A percentile compares a stretch with the other conserved stretches of the same genome.
These are phyloP conservation scores for Colletotrichum sansevieriae DNA, from an alignment of 2,329 filamentous ascomycete genomes.

Conservation along the genomic window DNA sequence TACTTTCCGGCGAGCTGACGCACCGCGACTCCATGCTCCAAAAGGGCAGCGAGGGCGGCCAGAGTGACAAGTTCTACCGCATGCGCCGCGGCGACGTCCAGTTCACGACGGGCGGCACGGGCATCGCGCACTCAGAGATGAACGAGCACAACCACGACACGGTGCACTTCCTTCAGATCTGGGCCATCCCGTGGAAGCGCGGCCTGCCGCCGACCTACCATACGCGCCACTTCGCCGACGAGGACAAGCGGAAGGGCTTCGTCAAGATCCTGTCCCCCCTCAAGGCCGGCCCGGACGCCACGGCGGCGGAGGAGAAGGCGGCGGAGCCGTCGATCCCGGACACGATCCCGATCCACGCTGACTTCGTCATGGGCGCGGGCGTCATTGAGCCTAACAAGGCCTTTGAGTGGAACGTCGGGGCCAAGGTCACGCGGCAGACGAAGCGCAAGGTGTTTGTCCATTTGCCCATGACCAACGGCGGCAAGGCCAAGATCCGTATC, in stretches of 20 bases:
- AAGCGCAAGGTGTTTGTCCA: constrained; percentile 85
- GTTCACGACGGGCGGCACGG: constrained; percentile 88
- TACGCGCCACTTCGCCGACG: constrained; percentile 79
- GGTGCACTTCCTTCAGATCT: constrained; percentile 91
- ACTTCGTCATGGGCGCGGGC: constrained; percentile 85
- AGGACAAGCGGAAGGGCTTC: constrained; percentile 77
- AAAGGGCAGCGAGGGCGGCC: constrained; percentile 72
- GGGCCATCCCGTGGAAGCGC: constrained; percentile 82
- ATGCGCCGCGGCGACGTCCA: constrained; percentile 87
- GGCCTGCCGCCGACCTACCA: constrained; percentile 82
- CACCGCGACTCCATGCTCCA: constrained; percentile 88
- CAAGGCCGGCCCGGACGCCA: constrained; percentile 74
- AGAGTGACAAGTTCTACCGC: constrained; percentile 74
- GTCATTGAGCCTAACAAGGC: constrained; percentile 74
- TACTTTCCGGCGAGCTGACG: constrained; percentile 86
- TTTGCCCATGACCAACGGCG: constrained; percentile 82
- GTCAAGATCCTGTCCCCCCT: constrained; percentile 83
- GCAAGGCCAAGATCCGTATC: constrained; percentile 78
- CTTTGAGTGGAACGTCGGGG: constrained; percentile 82
- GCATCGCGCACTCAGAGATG: constrained; percentile 84
- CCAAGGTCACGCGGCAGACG: constrained; percentile 60
- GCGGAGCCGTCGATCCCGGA: constrained; percentile 71
- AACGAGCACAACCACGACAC: constrained; percentile 80
- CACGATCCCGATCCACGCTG: constrained; percentile 87
- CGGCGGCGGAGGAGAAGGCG: constrained; percentile 71